Percentiles rank a stretch among this genome's conserved stretches.
These are phyloP conservation scores for Mucor sp. DNA, from an alignment of 371 early-diverging fungal species.

Conservation along the genomic window DNA sequence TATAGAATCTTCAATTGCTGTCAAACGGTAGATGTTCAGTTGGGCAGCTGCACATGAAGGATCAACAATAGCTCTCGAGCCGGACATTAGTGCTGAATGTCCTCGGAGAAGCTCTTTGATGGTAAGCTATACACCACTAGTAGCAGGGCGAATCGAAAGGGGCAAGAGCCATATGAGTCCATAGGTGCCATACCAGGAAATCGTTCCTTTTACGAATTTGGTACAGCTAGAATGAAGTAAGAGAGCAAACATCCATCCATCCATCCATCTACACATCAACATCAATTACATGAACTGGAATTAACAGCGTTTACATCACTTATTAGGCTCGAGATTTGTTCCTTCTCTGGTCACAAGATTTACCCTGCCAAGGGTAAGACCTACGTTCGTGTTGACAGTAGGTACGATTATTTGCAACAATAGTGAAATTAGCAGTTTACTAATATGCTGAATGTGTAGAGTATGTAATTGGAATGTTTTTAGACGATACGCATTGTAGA, in stretches of 20 bases:
- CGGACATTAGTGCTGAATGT: neutral
- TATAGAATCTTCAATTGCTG: no score
- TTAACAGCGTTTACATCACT: neutral
- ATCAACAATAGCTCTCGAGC: neutral
- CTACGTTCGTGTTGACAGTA: constrained; percentile 90
- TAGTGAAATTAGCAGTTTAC: neutral
- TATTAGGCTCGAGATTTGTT: constrained; percentile 86
- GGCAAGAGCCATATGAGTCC: constrained; percentile 2
- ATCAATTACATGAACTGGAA: neutral
- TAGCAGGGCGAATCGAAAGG: neutral
- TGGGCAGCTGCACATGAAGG: no score
- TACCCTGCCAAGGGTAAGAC: constrained; percentile 97
- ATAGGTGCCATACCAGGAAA: neutral
- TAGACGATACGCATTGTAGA: neutral
- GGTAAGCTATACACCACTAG: neutral
- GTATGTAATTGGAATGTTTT: constrained; percentile 14
- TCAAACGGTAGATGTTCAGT: neutral
- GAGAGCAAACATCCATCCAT: constrained; percentile 13
- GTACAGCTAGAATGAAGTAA: constrained; percentile 22
- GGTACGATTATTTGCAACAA: constrained; percentile 33
- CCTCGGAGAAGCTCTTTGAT: neutral
- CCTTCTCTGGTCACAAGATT: constrained; percentile 98
- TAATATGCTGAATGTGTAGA: constrained; percentile 13
- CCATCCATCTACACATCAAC: neutral
- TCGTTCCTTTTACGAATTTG: constrained; percentile 20